Conservation (phyloP, 345 rosid genomes). For the Arabis hirsuta region DNA sequence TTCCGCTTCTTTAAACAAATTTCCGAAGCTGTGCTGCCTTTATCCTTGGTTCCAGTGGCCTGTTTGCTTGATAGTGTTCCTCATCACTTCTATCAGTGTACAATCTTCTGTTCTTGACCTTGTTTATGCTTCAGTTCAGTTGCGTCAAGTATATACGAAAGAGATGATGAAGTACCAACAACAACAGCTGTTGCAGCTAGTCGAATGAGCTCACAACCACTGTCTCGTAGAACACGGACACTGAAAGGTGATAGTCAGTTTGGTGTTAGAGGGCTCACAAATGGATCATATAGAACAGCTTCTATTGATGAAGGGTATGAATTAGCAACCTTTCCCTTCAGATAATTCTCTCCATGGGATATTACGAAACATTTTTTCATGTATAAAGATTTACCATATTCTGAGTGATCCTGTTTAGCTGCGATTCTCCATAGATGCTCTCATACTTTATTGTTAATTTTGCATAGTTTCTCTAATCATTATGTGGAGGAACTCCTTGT, state of each 20-base stretch:
- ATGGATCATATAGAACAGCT: conserved; percentile 70
- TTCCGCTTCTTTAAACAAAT: not conserved
- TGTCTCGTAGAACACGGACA: conserved; percentile 89
- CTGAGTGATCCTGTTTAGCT: conserved; percentile 26
- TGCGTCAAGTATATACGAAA: conserved; percentile 73
- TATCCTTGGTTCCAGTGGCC: conserved; percentile 14
- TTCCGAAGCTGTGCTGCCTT: conserved; percentile 23
- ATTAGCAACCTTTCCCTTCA: conserved; percentile 30
- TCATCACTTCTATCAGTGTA: conserved; percentile 25
- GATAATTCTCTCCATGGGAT: conserved; percentile 29
- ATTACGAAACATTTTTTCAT: conserved; percentile 18
- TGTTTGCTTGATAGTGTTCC: conserved; percentile 26
- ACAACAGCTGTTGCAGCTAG: conserved; percentile 73
- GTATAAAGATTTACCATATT: conserved; percentile 8
- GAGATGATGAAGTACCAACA: conserved; percentile 91
- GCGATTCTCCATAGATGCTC: conserved; percentile 16
- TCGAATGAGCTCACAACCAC: conserved; percentile 72
- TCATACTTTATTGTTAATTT: conserved; percentile 17
- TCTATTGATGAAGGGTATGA: conserved; percentile 81
- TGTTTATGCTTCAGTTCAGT: conserved; percentile 70
- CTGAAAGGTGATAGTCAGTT: conserved; percentile 78
- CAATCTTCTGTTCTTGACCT: conserved; percentile 44
- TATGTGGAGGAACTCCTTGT: conserved; percentile 15
- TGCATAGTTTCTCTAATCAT: conserved; percentile 22
- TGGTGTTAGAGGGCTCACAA: conserved; percentile 59